A percentile compares a stretch with the other conserved stretches of the same genome.
Conservation (phyloP, 805 yeast species). For the Sugiyamaella americana region DNA sequence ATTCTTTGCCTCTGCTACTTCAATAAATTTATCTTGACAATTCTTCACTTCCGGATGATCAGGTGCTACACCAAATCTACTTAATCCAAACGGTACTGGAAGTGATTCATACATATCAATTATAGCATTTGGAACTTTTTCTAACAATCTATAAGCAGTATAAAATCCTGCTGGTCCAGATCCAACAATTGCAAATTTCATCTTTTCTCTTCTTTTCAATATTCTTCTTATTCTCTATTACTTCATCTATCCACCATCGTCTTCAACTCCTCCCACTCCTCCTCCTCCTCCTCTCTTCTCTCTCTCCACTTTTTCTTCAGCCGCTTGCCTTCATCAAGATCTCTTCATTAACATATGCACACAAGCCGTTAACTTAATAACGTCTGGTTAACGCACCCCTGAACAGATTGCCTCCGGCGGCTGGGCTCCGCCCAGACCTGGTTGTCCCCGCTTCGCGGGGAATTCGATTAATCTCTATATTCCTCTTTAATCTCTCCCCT, state of each 20-base stretch:
- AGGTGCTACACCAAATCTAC: slow-evolving; percentile 97
- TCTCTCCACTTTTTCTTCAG: too few relatives aligned
- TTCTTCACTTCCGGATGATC: slow-evolving; percentile 94
- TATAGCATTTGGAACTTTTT: slow-evolving; percentile 39
- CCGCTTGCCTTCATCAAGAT: too few relatives aligned
- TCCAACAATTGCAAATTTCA: slow-evolving; percentile 70
- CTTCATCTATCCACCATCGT: neutral
- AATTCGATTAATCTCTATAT: too few relatives aligned
- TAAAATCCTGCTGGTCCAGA: slow-evolving; percentile 97
- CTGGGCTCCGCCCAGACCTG: neutral
- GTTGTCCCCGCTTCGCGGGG: neutral
- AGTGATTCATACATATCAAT: slow-evolving; percentile 76
- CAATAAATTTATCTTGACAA: slow-evolving; percentile 62
- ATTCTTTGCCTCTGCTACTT: slow-evolving; percentile 32
- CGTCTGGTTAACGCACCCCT: too few relatives aligned
- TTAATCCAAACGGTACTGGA: slow-evolving; percentile 88
- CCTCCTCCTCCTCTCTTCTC: too few relatives aligned
- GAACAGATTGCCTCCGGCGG: slow-evolving; percentile 1
- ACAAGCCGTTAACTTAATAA: too few relatives aligned
- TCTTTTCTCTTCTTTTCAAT: neutral
- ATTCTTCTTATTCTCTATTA: neutral
- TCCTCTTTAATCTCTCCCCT: too few relatives aligned
- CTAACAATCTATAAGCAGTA: slow-evolving; percentile 68
- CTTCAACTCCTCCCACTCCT: too few relatives aligned
- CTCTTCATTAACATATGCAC: too few relatives aligned